phyloP scores from a whole-genome alignment of 2,329 filamentous ascomycete species.

The Aureobasidium pullulans region DNA sequence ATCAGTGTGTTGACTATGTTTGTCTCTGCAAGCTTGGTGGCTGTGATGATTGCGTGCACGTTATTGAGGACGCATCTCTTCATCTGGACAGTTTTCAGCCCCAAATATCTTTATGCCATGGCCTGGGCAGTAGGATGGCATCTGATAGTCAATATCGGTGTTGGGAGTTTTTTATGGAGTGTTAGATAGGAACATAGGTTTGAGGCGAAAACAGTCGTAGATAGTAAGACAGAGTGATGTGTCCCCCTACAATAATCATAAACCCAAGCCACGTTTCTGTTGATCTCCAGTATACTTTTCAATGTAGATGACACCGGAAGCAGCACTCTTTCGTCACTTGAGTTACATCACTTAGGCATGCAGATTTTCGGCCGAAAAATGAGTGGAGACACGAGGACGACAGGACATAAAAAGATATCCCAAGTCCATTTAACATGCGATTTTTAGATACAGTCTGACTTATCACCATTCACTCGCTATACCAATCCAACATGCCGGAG shows the following conservation, averaged over 20 bases:
- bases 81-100: slow-evolving; percentile 97
- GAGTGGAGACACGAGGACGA: not conserved
- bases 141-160: slow-evolving; percentile 58
- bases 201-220: not conserved
- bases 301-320: too few species aligned
- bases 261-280: too few species aligned
- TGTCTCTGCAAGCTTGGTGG: slow-evolving; percentile 54
- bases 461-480: too few species aligned
- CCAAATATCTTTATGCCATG: slow-evolving; percentile 89
- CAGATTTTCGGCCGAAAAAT: not conserved
- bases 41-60: slow-evolving; percentile 85
- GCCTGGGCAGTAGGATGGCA: slow-evolving; percentile 84
- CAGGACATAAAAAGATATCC: too few species aligned
- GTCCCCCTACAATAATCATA: too few species aligned
- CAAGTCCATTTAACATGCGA: too few species aligned
- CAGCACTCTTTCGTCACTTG: too few species aligned
- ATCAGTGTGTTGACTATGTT: slow-evolving; percentile 64
- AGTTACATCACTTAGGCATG: too few species aligned
- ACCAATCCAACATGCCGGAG: not conserved
- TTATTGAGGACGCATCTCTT: slow-evolving; percentile 81
- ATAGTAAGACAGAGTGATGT: not conserved
- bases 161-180: slow-evolving; percentile 7
- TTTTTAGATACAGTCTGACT: too few species aligned
- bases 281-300: too few species aligned
- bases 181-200: not conserved